Evolutionary conservation across 768 basidiomycete genomes (phyloP), one percentile per base, ranked within the genome.

Genomic region (Rhodosporidiobolus sp.): DNA sequence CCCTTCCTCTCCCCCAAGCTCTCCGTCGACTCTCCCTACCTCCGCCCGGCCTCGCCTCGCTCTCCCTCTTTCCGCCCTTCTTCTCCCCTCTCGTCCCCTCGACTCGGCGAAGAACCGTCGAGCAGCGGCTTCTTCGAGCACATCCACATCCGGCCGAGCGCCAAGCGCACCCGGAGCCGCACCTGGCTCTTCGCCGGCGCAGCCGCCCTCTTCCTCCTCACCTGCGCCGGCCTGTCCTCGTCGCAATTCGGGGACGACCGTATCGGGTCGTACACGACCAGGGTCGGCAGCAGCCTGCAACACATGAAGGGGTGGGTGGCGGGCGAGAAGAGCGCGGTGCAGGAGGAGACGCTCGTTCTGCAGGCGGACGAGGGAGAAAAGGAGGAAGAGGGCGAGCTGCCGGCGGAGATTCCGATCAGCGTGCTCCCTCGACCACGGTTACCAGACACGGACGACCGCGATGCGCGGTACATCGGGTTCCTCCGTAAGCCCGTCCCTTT

Each of bases 381-480:
- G 4, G 22, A 26, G 22, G 43, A 1, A 0, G 11, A 10, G 20
- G 24, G 6, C 26, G 28, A 53, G 14, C 56, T 54, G 0, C 24
- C n/a, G 28, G 60, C 45, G 6, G 56, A 56, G 20, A 69, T 69
- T 28, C 56, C 11, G 9, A 65, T 76, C 57, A 50, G 22, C 10
- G 5, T 65, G 3, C 52, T 73, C 3, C 76, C 76, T 0, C 30
- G 28, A 1, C 57, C 69, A 7, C 62, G 64, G 1, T 16, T 53
- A 2, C 45, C 64, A 28, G 28, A 53, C 16, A 26, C 20, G 6
- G 55, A 60, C 3, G 79, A 81, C 66, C 73, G 75, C 4, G 67
- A 80, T 20, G 83, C 83, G 71, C 82, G 79, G 63, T 92, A 85
- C 79, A 80, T 93, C 28, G 84, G 89, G 28, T 92, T 90, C 79